A percentile compares a stretch with the other conserved stretches of the same genome.
Conservation (phyloP, 2,329 filamentous ascomycete genomes). For the Colletotrichum trifolii region DNA sequence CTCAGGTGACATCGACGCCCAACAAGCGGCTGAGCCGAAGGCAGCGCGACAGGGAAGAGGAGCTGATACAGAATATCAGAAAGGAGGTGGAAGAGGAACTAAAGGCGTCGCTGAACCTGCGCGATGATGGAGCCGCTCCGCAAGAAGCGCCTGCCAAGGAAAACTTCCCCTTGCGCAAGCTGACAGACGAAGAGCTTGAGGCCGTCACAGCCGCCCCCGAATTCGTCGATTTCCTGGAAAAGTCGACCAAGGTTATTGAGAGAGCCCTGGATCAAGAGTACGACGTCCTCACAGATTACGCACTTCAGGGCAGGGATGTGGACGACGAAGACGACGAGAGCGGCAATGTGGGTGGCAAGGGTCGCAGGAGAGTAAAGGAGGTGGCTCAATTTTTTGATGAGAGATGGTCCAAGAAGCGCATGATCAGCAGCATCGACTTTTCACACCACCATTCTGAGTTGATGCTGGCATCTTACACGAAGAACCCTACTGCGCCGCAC, state of each 20-base stretch:
- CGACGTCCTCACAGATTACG: slow-evolving; percentile 95
- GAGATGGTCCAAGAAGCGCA: slow-evolving; percentile 95
- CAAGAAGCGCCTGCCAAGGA: slow-evolving; percentile 53
- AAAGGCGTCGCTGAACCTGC: slow-evolving; percentile 73
- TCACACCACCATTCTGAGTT: slow-evolving; percentile 96
- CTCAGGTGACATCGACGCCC: slow-evolving; percentile 66
- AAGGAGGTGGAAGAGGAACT: slow-evolving; percentile 95
- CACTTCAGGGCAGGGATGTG: slow-evolving; percentile 78
- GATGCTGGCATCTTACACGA: slow-evolving; percentile 93
- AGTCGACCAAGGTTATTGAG: slow-evolving; percentile 97
- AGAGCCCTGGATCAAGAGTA: slow-evolving; percentile 95
- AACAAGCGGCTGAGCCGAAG: slow-evolving; percentile 82
- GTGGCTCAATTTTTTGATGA: slow-evolving; percentile 94
- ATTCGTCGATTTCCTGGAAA: slow-evolving; percentile 94
- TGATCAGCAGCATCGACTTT: slow-evolving; percentile 96
- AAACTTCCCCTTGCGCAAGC: slow-evolving; percentile 81
- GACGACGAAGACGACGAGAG: slow-evolving; percentile 86
- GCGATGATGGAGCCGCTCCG: slow-evolving; percentile 61
- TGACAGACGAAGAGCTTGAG: slow-evolving; percentile 86
- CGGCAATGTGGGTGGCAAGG: slow-evolving; percentile 76
- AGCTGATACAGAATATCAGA: slow-evolving; percentile 84
- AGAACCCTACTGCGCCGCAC: slow-evolving; percentile 93
- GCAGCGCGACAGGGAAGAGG: slow-evolving; percentile 86
- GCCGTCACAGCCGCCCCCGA: slow-evolving; percentile 93
- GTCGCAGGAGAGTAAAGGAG: slow-evolving; percentile 83